Evolutionary conservation across 345 rosid species (phyloP).

Genomic region (Eucalyptus victrix): DNA sequence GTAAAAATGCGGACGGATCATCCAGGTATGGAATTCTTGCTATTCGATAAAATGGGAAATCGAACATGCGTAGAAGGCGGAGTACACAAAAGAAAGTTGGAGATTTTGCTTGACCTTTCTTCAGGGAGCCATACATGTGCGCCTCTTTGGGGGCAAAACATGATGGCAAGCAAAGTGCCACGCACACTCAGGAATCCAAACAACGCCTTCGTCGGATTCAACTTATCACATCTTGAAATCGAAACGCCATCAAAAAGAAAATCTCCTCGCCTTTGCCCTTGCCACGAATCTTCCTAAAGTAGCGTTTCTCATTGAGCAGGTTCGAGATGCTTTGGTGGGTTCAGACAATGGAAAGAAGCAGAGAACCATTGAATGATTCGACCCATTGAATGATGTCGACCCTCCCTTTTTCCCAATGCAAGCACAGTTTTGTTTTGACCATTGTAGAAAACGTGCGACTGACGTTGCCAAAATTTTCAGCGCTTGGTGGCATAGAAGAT

Average conservation of each 20-base stretch:
- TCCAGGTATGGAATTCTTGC: neutral
- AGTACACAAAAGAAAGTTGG: neutral
- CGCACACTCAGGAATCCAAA: neutral
- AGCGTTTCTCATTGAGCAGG: neutral
- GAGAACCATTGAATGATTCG: neutral
- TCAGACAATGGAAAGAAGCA: neutral
- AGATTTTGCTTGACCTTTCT: neutral
- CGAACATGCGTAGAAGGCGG: neutral
- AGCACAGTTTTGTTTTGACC: neutral
- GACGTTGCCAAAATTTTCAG: neutral
- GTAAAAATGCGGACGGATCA: neutral
- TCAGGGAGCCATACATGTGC: neutral
- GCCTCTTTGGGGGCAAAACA: neutral
- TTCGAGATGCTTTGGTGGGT: neutral
- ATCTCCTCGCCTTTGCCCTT: neutral
- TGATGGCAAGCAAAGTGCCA: neutral
- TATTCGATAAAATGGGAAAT: neutral
- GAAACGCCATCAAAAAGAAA: neutral
- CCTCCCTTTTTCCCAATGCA: neutral
- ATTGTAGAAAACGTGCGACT: neutral
- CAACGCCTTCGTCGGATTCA: neutral
- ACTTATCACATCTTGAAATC: neutral
- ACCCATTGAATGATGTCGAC: neutral
- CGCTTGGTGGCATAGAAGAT: neutral
- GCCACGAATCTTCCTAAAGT: neutral